Base-by-base conservation (phyloP, 805 yeast species). In the Candida xiaguanensis region DNA sequence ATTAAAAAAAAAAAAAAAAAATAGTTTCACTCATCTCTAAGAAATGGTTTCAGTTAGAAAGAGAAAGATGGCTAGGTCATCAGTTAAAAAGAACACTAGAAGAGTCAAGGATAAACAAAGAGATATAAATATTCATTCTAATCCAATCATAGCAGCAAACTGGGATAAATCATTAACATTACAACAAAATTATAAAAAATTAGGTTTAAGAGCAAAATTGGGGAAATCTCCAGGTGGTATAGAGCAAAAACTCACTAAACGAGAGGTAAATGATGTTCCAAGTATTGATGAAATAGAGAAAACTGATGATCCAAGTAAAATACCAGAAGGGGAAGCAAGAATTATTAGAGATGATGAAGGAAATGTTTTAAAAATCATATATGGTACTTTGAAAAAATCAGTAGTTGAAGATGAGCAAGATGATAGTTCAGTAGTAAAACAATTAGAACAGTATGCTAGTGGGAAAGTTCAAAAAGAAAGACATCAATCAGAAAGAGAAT, bases 101-200 rank as follows among this genome's bases (percentile, higher is more conserved):
- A 73, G 80, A 48, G 59, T 58, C 35, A 87, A 87, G 57, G 90
- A 85, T 53, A 79, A 75, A 52, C 82, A 80, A 50, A 75, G 84
- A 56, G 73, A 81, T 49, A 67, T 82, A 43, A 79, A 79, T 44
- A 77, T 85, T 23, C 72, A 72, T 34, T 72, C 85, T 0, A 87
- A 88, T 55, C 85, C 95, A 2, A 77, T 93, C 46, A 85, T 93
- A 46, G 95, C 88, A 4, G 85, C 79, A 24, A 76, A 89, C 59
- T 93, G 99, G 99, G 96, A 93, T 62, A 75, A 80, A 43, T 74
- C 76, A 9, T 70, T 82, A 41, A 90, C 98, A 0, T 65, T 90
- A 44, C 73, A 79, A 38, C 98, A 93, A 58, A 93, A 93, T 60
- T 91, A 93, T 64, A 81, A 82, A 51, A 78, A 71, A 46, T 65